Percentiles rank a stretch among this genome's conserved stretches.
These are phyloP conservation scores for Globisporangium nagaii DNA, from an alignment of 352 stramenopile genomes.

Conservation along the genomic window DNA sequence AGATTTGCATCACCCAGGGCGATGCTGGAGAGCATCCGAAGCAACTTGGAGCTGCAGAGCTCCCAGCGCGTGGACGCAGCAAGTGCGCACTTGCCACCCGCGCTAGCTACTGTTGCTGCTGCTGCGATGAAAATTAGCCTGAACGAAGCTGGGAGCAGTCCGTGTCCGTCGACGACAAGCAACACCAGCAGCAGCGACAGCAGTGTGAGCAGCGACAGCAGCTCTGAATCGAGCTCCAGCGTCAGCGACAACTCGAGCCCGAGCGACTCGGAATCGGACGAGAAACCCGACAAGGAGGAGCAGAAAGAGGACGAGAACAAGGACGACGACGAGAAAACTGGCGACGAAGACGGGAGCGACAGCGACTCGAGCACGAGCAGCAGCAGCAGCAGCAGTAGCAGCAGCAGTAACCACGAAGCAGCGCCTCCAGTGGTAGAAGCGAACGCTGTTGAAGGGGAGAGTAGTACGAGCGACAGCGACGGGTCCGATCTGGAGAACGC, in stretches of 20 bases:
- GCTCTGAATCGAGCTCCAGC: constrained; percentile 14
- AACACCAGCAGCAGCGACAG: constrained; percentile 25
- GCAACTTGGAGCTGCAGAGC: background rate
- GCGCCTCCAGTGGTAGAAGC: constrained; percentile 2
- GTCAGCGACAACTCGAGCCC: constrained; percentile 14
- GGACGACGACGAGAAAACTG: constrained; percentile 7
- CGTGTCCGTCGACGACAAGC: constrained; percentile 28
- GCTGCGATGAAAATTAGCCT: constrained; percentile 7
- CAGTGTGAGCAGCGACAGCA: constrained; percentile 20
- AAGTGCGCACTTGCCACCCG: too few species aligned
- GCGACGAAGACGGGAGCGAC: constrained; percentile 18
- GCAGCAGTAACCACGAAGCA: constrained; percentile 1
- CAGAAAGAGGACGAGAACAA: constrained; percentile 6
- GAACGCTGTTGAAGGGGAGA: constrained; percentile 21
- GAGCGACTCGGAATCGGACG: constrained; percentile 19
- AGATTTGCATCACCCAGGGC: constrained; percentile 1
- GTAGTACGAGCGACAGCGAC: constrained; percentile 46
- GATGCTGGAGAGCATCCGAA: constrained; percentile 10
- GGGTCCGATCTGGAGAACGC: constrained; percentile 54
- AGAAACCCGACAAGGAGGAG: background rate
- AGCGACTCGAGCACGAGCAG: constrained; percentile 32
- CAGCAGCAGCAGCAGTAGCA: constrained; percentile 12
- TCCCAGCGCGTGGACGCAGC: background rate
- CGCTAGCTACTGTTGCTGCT: background rate
- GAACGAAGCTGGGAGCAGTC: constrained; percentile 29